These are phyloP conservation scores for Blastocrithidia nonstop DNA, from an alignment of 208 protist genomes.

Conservation along the genomic window DNA sequence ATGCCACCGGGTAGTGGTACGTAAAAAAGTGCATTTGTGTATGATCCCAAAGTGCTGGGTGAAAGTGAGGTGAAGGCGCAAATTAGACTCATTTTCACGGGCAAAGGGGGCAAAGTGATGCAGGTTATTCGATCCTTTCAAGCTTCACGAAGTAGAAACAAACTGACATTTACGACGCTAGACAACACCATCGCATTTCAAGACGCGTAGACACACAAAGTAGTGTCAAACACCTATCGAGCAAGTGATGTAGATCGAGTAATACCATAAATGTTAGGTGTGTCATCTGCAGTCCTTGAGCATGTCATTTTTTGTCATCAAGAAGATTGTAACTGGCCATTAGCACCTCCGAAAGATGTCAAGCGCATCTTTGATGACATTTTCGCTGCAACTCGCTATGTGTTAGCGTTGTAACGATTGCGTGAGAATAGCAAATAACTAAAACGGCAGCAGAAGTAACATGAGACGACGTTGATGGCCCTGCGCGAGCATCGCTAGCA, in stretches of 20 bases:
- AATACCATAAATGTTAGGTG: conserved; percentile 94
- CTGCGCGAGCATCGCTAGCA: conserved; percentile 69
- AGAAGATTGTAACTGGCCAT: conserved; percentile 97
- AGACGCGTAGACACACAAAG: conserved; percentile 64
- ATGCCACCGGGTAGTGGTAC: conserved; percentile 90
- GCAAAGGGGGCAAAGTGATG: conserved; percentile 64
- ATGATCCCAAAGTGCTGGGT: conserved; percentile 93
- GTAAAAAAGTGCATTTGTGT: conserved; percentile 92
- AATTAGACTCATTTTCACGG: conserved; percentile 90
- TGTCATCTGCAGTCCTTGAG: conserved; percentile 94
- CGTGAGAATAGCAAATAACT: conserved; percentile 78
- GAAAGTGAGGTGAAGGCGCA: conserved; percentile 94
- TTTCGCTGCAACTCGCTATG: conserved; percentile 93
- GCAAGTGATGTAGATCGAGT: conserved; percentile 92
- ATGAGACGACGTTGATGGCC: conserved; percentile 55
- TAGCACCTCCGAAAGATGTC: conserved; percentile 84
- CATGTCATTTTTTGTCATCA: conserved; percentile 97
- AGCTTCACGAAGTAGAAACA: conserved; percentile 75
- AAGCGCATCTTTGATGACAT: conserved; percentile 99
- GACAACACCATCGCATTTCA: conserved; percentile 89
- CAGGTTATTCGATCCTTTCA: conserved; percentile 88
- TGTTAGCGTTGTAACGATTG: conserved; percentile 74
- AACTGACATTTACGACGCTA: conserved; percentile 85
- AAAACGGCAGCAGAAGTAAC: conserved; percentile 67
- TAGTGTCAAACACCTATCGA: conserved; percentile 69